Evolutionary conservation across 495 filamentous ascomycete species (phyloP).

Genomic region (Trichoderma asperelloides): DNA sequence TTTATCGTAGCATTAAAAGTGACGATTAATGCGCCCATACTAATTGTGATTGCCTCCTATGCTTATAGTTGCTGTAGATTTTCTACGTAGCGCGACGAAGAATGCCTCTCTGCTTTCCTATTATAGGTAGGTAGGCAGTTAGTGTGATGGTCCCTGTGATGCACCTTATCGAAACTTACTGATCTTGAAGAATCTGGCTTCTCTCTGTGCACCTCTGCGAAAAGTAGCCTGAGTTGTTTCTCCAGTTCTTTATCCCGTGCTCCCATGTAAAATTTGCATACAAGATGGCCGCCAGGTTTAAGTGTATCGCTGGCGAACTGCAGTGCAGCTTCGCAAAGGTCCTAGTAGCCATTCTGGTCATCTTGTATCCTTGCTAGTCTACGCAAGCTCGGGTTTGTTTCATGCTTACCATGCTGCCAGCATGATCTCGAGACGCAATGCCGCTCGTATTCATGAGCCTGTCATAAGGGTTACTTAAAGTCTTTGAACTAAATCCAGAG

Average conservation of each 20-base stretch:
- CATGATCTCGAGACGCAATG: conserved; percentile 76
- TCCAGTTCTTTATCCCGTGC: conserved; percentile 74
- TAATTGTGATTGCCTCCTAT: background rate
- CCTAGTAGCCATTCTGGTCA: conserved; percentile 41
- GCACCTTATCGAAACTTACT: conserved; percentile 42
- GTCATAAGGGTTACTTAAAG: conserved; percentile 80
- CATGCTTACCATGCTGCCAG: conserved; percentile 79
- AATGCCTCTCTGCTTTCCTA: conserved; percentile 89
- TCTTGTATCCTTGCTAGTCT: background rate
- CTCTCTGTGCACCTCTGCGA: conserved; percentile 67
- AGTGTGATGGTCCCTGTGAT: conserved; percentile 7
- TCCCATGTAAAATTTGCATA: conserved; percentile 97
- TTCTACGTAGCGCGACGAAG: conserved; percentile 68
- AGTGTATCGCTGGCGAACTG: conserved; percentile 76
- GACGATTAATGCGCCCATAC: background rate
- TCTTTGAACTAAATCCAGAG: conserved; percentile 69
- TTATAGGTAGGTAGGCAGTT: background rate
- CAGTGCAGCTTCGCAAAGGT: conserved; percentile 79
- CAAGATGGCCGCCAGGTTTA: conserved; percentile 72
- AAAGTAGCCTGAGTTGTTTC: conserved; percentile 59
- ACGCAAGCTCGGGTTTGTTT: background rate
- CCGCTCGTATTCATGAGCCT: conserved; percentile 99
- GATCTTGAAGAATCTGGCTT: conserved; percentile 86
- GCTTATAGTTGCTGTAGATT: conserved; percentile 29
- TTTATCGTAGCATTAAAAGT: background rate